Evolutionary conservation across 345 rosid genomes (phyloP).

Genomic region (Rhodamnia rubescens): DNA sequence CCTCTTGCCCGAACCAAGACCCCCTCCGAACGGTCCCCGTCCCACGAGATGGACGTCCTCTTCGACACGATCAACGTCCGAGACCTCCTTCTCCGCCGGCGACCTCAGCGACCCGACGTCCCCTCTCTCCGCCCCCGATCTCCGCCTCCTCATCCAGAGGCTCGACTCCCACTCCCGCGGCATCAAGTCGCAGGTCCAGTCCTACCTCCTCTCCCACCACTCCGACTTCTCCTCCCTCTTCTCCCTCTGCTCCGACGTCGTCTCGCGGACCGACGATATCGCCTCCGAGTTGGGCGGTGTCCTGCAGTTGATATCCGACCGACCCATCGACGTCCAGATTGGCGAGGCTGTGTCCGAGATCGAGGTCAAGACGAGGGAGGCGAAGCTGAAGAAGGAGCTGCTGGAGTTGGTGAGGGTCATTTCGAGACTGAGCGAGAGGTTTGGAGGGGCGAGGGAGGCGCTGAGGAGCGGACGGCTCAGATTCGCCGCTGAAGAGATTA

Average conservation of each 20-base stretch:
- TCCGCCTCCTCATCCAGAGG: conserved; percentile 75
- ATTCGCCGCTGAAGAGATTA: conserved; percentile 70
- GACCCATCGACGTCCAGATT: conserved; percentile 58
- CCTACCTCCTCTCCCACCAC: conserved; percentile 70
- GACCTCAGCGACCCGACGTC: conserved; percentile 70
- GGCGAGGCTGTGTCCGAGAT: conserved; percentile 44
- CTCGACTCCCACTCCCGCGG: conserved; percentile 87
- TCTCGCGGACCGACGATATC: conserved; percentile 35
- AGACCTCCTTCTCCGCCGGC: conserved; percentile 78
- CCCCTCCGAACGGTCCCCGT: not conserved
- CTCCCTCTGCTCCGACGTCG: conserved; percentile 62
- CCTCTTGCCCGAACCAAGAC: not conserved
- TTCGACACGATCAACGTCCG: conserved; percentile 61
- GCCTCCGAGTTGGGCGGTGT: conserved; percentile 34
- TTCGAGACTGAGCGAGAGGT: conserved; percentile 52
- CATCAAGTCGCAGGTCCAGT: conserved; percentile 78
- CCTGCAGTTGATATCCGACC: conserved; percentile 41
- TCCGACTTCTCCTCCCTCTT: conserved; percentile 71
- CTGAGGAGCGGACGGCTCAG: conserved; percentile 44
- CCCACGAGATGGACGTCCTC: conserved; percentile 25
- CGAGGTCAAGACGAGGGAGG: conserved; percentile 42
- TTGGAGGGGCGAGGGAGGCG: conserved; percentile 48
- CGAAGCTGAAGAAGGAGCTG: conserved; percentile 48
- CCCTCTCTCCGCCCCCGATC: conserved; percentile 93
- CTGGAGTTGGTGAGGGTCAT: conserved; percentile 47